Base-by-base conservation (phyloP, 2,329 filamentous ascomycete genomes). In the Exophiala oligosperma region DNA sequence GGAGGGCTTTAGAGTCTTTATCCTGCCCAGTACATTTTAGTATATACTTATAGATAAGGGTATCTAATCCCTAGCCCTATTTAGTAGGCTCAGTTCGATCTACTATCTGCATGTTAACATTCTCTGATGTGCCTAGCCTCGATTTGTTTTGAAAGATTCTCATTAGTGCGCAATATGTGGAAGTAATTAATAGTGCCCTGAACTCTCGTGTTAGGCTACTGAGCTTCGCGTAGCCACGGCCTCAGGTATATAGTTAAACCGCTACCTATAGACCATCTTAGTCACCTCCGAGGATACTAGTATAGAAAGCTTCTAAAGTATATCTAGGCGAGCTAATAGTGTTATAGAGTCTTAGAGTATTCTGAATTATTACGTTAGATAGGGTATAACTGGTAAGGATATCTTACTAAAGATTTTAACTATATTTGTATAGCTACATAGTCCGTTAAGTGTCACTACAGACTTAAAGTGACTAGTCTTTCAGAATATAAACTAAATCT, bases 401-500 rank as follows among this genome's bases (percentile, higher is more conserved):
- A 46, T 46, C 21, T 46, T 46, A n/a, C 43, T n/a, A n/a, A 4
- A 46, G 43, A 46, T n/a, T 46, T 24, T n/a, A n/a, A 46, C 43
- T 46, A 46, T n/a, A 23, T 6, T 46, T 26, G 43, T 46, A 46
- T 12, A 46, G 43, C 43, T 46, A 12, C 43, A 46, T 46, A 12
- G 43, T 46, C 43, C 14, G 8, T 46, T 46, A n/a, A 46, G 43
- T 46, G 43, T 46, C 43, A 46, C 21, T 46, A n/a, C 21, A 24
- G 43, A 46, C 43, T 46, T n/a, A n/a, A 46, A 46, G 43, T 46
- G 37, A 41, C 37, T 41, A 17, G 23, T 29, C 37, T 17, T 28
- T 26, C 23, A 52, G 24, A 41, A 52, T 52, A 28, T 21, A 41
- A n/a, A 52, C 49, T 21, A 52, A 17, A 29, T 52, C 49, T 52